phyloP scores from a whole-genome alignment of 73 alveolate species.

The Stentor roeselii region DNA sequence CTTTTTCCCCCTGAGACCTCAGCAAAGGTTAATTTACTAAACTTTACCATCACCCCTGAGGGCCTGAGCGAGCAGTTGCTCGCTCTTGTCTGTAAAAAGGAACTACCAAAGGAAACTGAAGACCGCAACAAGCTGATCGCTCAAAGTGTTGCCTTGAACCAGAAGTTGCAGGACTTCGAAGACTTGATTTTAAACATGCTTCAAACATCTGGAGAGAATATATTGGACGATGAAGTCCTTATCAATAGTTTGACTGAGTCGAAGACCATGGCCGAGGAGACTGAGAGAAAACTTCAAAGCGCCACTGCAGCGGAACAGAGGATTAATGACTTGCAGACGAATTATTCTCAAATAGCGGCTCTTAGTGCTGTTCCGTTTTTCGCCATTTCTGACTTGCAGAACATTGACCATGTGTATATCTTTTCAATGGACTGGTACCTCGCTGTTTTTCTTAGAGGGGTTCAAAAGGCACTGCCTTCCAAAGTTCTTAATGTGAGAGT shows the following conservation, averaged over 20 bases:
- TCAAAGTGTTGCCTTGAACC: slow-evolving; percentile 77
- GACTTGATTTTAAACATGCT: slow-evolving; percentile 71
- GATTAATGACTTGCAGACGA: slow-evolving; percentile 80
- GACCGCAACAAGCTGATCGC: slow-evolving; percentile 85
- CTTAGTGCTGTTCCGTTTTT: slow-evolving; percentile 85
- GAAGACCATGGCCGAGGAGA: slow-evolving; percentile 84
- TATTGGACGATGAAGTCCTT: slow-evolving; percentile 85
- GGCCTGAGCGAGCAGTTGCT: slow-evolving; percentile 95
- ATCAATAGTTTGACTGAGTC: slow-evolving; percentile 82
- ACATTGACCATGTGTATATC: slow-evolving; percentile 94
- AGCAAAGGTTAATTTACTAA: slow-evolving; percentile 90
- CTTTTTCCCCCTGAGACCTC: slow-evolving; percentile 98
- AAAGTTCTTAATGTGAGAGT: slow-evolving; percentile 69
- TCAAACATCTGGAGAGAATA: slow-evolving; percentile 74
- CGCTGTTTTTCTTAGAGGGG: slow-evolving; percentile 76
- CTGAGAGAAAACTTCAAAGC: slow-evolving; percentile 75
- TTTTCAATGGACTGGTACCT: slow-evolving; percentile 89
- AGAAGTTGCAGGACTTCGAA: slow-evolving; percentile 76
- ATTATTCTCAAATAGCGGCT: slow-evolving; percentile 88
- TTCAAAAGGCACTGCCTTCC: slow-evolving; percentile 71
- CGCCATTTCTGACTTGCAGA: slow-evolving; percentile 76
- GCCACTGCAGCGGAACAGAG: slow-evolving; percentile 90
- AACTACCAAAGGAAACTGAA: slow-evolving; percentile 93
- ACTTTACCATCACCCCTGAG: slow-evolving; percentile 98
- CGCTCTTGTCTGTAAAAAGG: slow-evolving; percentile 88